Percentiles rank a stretch among this genome's conserved stretches.
Conservation (phyloP, 352 stramenopile species). For the Pythium sp. region DNA sequence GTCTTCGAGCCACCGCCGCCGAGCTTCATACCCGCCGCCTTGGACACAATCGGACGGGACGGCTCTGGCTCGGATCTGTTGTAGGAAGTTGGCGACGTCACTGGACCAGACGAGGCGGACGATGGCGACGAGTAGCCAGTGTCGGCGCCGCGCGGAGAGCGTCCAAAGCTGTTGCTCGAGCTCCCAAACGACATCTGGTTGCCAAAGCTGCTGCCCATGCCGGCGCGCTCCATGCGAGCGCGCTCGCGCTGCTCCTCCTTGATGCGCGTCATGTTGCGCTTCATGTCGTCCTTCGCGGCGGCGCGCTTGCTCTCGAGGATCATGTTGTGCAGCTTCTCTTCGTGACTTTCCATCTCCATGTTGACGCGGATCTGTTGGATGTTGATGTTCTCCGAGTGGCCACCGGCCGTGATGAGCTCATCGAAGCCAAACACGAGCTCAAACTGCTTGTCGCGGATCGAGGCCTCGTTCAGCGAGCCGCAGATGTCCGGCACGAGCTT, state of each 20-base stretch:
- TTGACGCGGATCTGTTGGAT: slow-evolving; percentile 95
- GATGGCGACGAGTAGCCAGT: slow-evolving; percentile 34
- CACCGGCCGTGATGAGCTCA: slow-evolving; percentile 96
- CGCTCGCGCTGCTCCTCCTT: slow-evolving; percentile 87
- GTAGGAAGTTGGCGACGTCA: slow-evolving; percentile 63
- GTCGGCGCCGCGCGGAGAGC: slow-evolving; percentile 47
- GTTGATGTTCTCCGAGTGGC: slow-evolving; percentile 96
- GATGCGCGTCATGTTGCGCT: slow-evolving; percentile 84
- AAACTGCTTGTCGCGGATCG: slow-evolving; percentile 96
- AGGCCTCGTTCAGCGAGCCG: slow-evolving; percentile 90
- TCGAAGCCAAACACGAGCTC: slow-evolving; percentile 99
- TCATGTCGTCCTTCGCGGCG: slow-evolving; percentile 88
- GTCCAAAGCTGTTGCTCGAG: slow-evolving; percentile 57
- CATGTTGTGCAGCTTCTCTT: slow-evolving; percentile 98
- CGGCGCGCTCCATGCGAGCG: slow-evolving; percentile 68
- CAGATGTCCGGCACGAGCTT: slow-evolving; percentile 98
- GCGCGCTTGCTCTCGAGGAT: slow-evolving; percentile 96
- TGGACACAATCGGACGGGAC: slow-evolving; percentile 43
- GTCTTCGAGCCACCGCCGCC: slow-evolving; percentile 40
- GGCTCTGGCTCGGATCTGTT: slow-evolving; percentile 37
- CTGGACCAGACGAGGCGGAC: slow-evolving; percentile 24
- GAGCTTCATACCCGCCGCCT: slow-evolving; percentile 59
- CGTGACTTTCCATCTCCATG: slow-evolving; percentile 99
- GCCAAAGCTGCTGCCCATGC: slow-evolving; percentile 51
- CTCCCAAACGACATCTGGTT: slow-evolving; percentile 75